phyloP scores from a whole-genome alignment of 768 basidiomycete species.

The Lactifluus subvellereus region DNA sequence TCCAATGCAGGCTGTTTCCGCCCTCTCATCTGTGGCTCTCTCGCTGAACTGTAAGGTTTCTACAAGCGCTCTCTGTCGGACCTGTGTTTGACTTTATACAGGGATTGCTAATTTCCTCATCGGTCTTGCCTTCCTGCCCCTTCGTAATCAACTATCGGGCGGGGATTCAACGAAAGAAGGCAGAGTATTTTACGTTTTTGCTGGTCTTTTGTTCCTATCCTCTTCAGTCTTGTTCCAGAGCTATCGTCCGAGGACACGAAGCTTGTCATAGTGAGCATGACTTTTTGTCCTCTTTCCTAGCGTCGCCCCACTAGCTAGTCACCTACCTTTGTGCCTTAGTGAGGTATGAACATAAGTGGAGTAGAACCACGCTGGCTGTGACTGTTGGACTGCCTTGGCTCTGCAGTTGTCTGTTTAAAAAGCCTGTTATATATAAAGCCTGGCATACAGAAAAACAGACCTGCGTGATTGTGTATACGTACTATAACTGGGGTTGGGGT shows the following conservation, averaged over 20 bases:
- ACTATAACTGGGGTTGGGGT: no score
- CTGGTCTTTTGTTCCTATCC: conserved; percentile 41
- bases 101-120: conserved; percentile 86
- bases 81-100: conserved; percentile 28
- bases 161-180: conserved; percentile 62
- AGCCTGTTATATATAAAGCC: no score
- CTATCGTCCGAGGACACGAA: conserved; percentile 26
- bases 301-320: neutral
- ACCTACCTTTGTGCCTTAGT: neutral
- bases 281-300: neutral
- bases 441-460: no score
- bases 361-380: neutral
- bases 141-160: conserved; percentile 67
- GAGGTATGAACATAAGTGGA: neutral
- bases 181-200: conserved; percentile 87
- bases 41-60: conserved; percentile 24
- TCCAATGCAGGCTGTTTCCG: conserved; percentile 27
- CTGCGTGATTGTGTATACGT: no score
- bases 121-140: conserved; percentile 77
- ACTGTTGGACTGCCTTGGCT: neutral
- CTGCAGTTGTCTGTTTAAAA: no score
- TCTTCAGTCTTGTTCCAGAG: conserved; percentile 29
- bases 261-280: neutral
- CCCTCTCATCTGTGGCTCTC: conserved; percentile 30
- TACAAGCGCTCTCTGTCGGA: neutral